Base-by-base conservation (phyloP, 495 filamentous ascomycete genomes). In the Chlorociboria aeruginascens region DNA sequence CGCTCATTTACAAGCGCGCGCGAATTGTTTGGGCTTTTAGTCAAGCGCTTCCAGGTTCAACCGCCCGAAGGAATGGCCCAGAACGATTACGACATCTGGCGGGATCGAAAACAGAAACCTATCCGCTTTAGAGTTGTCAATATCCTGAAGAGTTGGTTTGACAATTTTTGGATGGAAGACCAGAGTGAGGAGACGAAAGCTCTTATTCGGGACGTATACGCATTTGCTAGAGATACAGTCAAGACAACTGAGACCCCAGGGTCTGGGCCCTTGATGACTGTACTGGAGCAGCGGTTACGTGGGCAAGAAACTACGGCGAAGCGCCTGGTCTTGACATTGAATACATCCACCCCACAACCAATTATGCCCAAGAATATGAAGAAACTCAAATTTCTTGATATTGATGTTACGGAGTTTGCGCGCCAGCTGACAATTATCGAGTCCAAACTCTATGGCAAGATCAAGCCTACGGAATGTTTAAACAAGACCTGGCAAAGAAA, bases 401-500 rank as follows among this genome's bases (percentile, higher is more conserved):
- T 98, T 48, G 92, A 98, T 59, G 81, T 86, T 10, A 85, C 83
- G 1, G 92, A 98, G 63, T 97, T 98, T 67, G 92, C 90, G 17
- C 80, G 92, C 31, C 92, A 98, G 64, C 69, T 98, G 46, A 98
- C 92, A 1, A 94, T 98, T 56, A 94, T 97, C 48, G 92, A 97
- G 61, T 95, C 89, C 6, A 83, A 81, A 49, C 76, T 96, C 3
- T 98, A 97, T 63, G 86, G 82, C 34, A 96, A 95, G 67, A 89
- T 98, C 64, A 88, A 86, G 58, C 82, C 92, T 0, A 90, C 87
- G 0, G 92, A 98, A 63, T 97, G 90, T 61, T 69, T 98, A 47
- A 95, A 94, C 65, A 98, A 98, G 73, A 95, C 87, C 10, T 98
- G 92, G 92, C 86, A 94, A 58, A 95, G 88, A 74, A 95, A 94